These are phyloP conservation scores for Leccinum subspadiceum DNA, from an alignment of 1,284 basidiomycete species.

Conservation along the genomic window DNA sequence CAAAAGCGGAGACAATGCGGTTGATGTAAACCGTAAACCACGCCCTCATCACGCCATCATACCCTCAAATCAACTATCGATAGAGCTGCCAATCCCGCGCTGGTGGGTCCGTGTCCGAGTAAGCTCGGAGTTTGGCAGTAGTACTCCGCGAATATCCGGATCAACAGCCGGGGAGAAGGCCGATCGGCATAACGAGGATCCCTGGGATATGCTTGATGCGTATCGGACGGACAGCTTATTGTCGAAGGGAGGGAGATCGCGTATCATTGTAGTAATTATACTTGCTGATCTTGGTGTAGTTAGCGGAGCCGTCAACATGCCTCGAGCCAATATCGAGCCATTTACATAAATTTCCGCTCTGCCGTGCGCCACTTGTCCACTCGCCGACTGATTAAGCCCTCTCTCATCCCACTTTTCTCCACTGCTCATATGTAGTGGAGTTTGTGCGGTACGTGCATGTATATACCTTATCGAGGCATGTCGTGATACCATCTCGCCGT, in stretches of 20 bases:
- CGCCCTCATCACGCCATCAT: neutral
- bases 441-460: slow-evolving; percentile 5
- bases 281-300: neutral
- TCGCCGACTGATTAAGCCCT: neutral
- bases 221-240: neutral
- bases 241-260: neutral
- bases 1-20: slow-evolving; percentile 26
- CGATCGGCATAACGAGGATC: neutral
- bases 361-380: neutral
- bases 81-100: neutral
- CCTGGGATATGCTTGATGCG: neutral
- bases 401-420: neutral
- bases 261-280: neutral
- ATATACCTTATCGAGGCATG: neutral
- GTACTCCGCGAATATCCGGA: neutral
- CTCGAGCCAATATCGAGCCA: neutral
- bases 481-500: neutral
- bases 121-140: neutral
- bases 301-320: neutral
- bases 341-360: neutral
- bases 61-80: neutral
- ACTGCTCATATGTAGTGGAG: neutral
- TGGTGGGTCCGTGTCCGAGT: neutral
- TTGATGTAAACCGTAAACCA: neutral
- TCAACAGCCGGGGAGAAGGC: neutral